These are phyloP conservation scores for Pezicula neosporulosa DNA, from an alignment of 2,329 filamentous ascomycete species.

Conservation along the genomic window DNA sequence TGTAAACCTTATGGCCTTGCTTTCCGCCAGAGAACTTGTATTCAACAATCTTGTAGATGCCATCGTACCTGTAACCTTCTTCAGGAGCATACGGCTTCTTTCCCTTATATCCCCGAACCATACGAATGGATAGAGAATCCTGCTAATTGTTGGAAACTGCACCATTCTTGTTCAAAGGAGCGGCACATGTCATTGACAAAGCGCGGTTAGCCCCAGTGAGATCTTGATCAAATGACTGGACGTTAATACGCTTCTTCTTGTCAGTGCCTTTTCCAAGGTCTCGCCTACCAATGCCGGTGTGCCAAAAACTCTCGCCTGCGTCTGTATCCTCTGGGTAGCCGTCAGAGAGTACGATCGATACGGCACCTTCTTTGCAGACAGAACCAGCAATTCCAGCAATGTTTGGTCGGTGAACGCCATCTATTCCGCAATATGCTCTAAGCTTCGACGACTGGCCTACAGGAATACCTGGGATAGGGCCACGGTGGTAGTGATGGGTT, in stretches of 20 bases:
- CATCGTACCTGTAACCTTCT: background rate
- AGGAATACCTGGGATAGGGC: slow-evolving; percentile 1
- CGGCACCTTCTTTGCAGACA: background rate
- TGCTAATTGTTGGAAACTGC: background rate
- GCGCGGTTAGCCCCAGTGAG: background rate
- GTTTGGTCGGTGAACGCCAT: slow-evolving; percentile 1
- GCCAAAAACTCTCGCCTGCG: background rate
- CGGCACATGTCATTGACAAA: slow-evolving; percentile 1
- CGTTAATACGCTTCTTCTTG: background rate
- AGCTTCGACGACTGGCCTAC: slow-evolving; percentile 1
- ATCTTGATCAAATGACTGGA: background rate
- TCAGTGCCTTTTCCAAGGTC: background rate
- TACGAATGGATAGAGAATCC: background rate
- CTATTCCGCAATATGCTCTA: background rate
- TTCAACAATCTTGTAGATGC: background rate
- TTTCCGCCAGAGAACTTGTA: background rate
- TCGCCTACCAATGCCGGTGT: slow-evolving; percentile 1
- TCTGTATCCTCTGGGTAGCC: slow-evolving; percentile 1
- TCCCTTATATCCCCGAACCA: background rate
- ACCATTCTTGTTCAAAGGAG: background rate
- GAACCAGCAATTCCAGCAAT: slow-evolving; percentile 1
- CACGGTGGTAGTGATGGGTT: too few relatives aligned
- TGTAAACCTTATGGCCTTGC: background rate
- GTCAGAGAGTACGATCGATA: background rate
- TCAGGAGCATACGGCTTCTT: background rate